Evolutionary conservation across 2,329 filamentous ascomycete genomes (phyloP).

Genomic region (Claviceps sp.): DNA sequence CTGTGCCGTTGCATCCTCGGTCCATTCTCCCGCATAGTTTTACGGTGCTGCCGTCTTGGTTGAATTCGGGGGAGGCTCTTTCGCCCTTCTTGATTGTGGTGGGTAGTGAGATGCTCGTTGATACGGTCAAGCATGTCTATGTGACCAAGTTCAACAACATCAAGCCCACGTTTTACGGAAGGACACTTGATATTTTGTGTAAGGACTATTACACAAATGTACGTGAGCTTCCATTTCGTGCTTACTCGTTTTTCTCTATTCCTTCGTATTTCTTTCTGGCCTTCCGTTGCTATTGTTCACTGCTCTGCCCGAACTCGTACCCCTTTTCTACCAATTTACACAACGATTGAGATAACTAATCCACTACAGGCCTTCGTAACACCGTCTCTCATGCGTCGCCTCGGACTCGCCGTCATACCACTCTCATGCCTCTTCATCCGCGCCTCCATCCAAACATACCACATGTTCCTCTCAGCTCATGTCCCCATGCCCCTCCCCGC

Average conservation of each 20-base stretch:
- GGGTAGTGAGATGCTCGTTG: conserved; percentile 91
- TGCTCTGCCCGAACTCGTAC: neutral
- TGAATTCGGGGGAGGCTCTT: conserved; percentile 67
- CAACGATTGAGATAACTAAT: neutral
- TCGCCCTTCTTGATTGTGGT: conserved; percentile 90
- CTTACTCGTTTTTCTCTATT: no score
- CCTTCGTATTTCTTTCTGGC: neutral
- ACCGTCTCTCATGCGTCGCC: conserved; percentile 75
- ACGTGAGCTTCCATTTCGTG: conserved; percentile 16
- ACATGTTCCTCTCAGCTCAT: conserved; percentile 91
- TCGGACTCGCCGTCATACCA: conserved; percentile 84
- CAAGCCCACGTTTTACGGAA: conserved; percentile 75
- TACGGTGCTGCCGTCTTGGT: conserved; percentile 71
- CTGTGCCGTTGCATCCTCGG: conserved; percentile 48
- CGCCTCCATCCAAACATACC: conserved; percentile 87
- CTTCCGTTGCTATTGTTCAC: no score
- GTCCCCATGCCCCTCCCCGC: conserved; percentile 59
- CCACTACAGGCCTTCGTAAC: conserved; percentile 63
- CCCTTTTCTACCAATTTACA: neutral
- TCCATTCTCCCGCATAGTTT: conserved; percentile 85
- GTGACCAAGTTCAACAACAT: conserved; percentile 98
- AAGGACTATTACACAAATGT: conserved; percentile 97
- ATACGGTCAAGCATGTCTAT: conserved; percentile 94
- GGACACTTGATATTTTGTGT: conserved; percentile 83
- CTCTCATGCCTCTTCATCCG: conserved; percentile 91